phyloP scores from a whole-genome alignment of 176 grass and related monocot genomes.

The Rhynchospora pubera region DNA sequence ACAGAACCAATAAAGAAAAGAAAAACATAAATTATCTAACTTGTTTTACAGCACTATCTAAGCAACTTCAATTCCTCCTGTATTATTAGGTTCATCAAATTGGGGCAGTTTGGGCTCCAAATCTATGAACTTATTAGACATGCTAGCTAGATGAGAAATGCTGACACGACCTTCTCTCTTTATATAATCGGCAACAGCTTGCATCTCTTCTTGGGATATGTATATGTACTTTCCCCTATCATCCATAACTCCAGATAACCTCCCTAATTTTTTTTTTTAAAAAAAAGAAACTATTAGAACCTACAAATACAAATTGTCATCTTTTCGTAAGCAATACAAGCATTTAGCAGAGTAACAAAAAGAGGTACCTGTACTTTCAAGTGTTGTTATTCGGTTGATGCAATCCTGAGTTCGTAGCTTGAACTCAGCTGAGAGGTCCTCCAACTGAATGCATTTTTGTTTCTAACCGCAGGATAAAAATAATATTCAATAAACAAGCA shows the following conservation, averaged over 20 bases:
- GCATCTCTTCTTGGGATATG: constrained; percentile 81
- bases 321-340: background rate
- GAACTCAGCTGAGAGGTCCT: constrained; percentile 83
- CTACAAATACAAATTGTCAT: background rate
- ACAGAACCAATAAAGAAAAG: too few relatives aligned
- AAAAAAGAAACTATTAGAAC: background rate
- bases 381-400: constrained; percentile 64
- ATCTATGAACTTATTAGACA: constrained; percentile 81
- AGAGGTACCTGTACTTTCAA: constrained; percentile 68
- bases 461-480: constrained; percentile 34
- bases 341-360: background rate
- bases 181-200: constrained; percentile 77
- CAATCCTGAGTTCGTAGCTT: constrained; percentile 86
- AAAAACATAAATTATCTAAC: too few relatives aligned
- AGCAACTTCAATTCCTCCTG: too few relatives aligned
- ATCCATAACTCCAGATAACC: constrained; percentile 90
- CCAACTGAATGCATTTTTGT: constrained; percentile 84
- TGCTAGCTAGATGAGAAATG: constrained; percentile 71
- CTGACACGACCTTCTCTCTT: constrained; percentile 75
- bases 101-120: constrained; percentile 49
- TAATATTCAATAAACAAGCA: background rate
- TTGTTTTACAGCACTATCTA: too few relatives aligned
- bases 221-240: constrained; percentile 91
- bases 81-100: too few relatives aligned
- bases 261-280: constrained; percentile 43